Percentiles rank a stretch among this genome's conserved stretches.
phyloP scores from a whole-genome alignment of 352 stramenopile species.

The Phytopythium chamaehyphon region DNA sequence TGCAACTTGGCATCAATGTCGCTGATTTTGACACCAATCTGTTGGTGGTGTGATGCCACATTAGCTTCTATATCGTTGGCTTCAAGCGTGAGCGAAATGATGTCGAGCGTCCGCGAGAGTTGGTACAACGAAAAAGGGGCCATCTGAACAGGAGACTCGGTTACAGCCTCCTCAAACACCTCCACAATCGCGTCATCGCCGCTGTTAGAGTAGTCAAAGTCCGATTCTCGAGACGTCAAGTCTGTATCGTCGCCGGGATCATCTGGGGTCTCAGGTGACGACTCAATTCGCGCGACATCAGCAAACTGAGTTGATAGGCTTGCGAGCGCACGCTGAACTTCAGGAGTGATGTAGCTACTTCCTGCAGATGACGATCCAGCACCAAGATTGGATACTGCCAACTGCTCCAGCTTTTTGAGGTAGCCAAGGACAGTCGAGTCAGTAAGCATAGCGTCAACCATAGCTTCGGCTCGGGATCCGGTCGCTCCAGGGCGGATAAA shows the following conservation, averaged over 20 bases:
- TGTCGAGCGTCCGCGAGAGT: conserved; percentile 42
- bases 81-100: conserved; percentile 50
- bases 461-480: conserved; percentile 19
- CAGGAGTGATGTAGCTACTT: neutral
- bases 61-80: conserved; percentile 34
- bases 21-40: conserved; percentile 19
- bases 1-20: conserved; percentile 29
- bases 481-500: conserved; percentile 25
- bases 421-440: conserved; percentile 51
- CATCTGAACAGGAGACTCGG: conserved; percentile 14
- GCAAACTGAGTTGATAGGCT: conserved; percentile 4
- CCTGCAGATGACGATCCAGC: neutral
- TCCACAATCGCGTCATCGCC: conserved; percentile 32
- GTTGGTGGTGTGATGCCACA: conserved; percentile 14
- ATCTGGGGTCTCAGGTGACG: neutral
- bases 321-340: conserved; percentile 1
- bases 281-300: neutral
- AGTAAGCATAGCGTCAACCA: conserved; percentile 33
- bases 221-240: neutral
- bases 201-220: conserved; percentile 27
- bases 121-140: conserved; percentile 31
- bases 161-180: conserved; percentile 22
- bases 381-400: conserved; percentile 12
- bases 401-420: conserved; percentile 51
- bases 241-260: neutral